Base-by-base conservation (phyloP, 2,329 filamentous ascomycete species). In the Hypoxylon sp. region DNA sequence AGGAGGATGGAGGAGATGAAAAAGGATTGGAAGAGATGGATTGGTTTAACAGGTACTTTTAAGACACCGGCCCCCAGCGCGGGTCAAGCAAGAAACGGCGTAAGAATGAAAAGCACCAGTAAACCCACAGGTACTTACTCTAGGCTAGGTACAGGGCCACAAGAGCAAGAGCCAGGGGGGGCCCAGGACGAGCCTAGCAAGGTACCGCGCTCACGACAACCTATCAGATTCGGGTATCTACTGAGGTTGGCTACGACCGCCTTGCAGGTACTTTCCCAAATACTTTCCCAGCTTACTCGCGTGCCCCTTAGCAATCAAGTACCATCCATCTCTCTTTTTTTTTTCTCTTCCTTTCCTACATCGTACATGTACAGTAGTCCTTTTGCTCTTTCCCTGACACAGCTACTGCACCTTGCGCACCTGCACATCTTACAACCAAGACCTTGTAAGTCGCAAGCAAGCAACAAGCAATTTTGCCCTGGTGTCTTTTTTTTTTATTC, bases 11-110 rank as follows among this genome's bases (percentile, higher is more conserved):
- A 83, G 81, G 80, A 83, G 81, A 83, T 79, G 82, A 82, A 83
- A 83, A 85, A 84, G 84, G 85, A 86, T 83, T 85, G 84, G 84
- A 83, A 82, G 81, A 85, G 82, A 86, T 78, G 50, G 65, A 48
- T 63, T 80, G 78, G 79, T 75, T 78, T 70, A 71, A 79, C 77
- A 77, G 77, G 79, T 80, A 79, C 79, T 78, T 81, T 83, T 82
- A 82, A 83, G 80, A 82, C 81, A 80, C 61, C 72, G 69, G 65
- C 70, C 48, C 60, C 68, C 67, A 67, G 67, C 70, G 52, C 66
- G 69, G 63, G 66, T 71, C 63, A 59, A 70, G 63, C 64, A 66
- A 57, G 50, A 63, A 68, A 66, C 58, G 59, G 63, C 63, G 42
- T 60, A 47, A 44, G 55, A 61, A 51, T 46, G 51, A 48, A 63